Conservation (phyloP, 441 rosid genomes). For the Gossypium laxum region DNA sequence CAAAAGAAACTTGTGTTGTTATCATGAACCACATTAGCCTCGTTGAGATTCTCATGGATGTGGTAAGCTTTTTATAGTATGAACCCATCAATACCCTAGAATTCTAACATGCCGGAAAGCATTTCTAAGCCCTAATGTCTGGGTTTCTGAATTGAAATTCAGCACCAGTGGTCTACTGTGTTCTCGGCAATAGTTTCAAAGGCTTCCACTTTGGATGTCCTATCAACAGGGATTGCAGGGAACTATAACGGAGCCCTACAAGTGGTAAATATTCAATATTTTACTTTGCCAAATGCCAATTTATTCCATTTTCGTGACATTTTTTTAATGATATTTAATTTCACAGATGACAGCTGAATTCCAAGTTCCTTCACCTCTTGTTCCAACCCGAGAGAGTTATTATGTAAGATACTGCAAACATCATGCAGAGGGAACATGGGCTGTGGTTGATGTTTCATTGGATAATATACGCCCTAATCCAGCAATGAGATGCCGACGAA, state of each 20-base stretch:
- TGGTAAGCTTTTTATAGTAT: conserved; percentile 28
- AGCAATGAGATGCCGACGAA: conserved; percentile 36
- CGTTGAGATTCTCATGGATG: conserved; percentile 75
- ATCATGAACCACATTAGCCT: conserved; percentile 55
- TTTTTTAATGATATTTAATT: background rate
- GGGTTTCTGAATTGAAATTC: conserved; percentile 15
- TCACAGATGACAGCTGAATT: conserved; percentile 70
- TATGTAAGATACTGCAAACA: conserved; percentile 64
- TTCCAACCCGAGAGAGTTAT: conserved; percentile 59
- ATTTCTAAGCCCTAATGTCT: background rate
- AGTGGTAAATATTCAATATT: conserved; percentile 34
- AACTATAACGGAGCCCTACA: conserved; percentile 62
- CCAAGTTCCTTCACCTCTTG: conserved; percentile 67
- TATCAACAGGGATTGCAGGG: conserved; percentile 57
- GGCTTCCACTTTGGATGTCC: conserved; percentile 51
- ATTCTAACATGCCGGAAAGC: background rate
- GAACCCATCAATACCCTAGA: background rate
- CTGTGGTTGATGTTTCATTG: conserved; percentile 82
- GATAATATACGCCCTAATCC: conserved; percentile 61
- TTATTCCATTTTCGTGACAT: background rate
- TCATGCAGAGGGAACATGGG: conserved; percentile 70
- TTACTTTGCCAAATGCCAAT: background rate
- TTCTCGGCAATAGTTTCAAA: conserved; percentile 64
- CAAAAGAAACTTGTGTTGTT: conserved; percentile 52
- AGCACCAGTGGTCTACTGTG: conserved; percentile 70